Evolutionary conservation across 2,329 filamentous ascomycete genomes (phyloP), one percentile per base, ranked within the genome.

Genomic region (Emmonsiellopsis sp.): DNA sequence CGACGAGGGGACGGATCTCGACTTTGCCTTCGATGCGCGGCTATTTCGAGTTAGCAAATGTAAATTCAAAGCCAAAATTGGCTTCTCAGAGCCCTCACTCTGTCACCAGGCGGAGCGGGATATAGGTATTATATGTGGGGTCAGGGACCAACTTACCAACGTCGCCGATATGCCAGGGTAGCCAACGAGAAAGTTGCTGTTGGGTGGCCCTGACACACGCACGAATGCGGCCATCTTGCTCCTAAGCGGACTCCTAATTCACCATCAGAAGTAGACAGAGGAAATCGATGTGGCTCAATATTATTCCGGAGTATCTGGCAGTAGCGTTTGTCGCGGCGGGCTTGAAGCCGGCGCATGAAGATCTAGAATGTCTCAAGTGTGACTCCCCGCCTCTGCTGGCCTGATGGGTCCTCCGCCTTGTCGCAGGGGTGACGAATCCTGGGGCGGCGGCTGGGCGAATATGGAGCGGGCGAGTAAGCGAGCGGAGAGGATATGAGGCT

Each of bases 141-240:
- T n/a, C 14, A 27, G 8, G 31, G 11, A 13, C 7, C 43, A 54
- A 82, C 88, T 74, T 80, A 96, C 91, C 82, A 96, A 74, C 39
- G 93, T 98, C 65, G 93, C 93, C 53, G 92, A 96, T 71, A 98
- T 97, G 62, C 93, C 93, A 53, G 93, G 93, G 72, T 97, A 98
- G 63, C 93, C 93, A 62, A 97, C 89, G 60, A 97, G 80, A 69
- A 95, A 96, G 74, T 88, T 93, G 74, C 89, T 93, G 75, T 98
- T 98, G 63, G 93, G 91, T 68, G 91, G 91, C 68, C 93, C 93
- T 62, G 90, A 95, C 74, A 98, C 90, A 80, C 93, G 87, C 76
- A 98, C 93, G 72, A 88, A 88, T 69, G 87, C 87, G 72, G 85
- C 81, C 77, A 84, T 84, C 63, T 71, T 78, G 39, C 33, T 51